A percentile compares a stretch with the other conserved stretches of the same genome.
Evolutionary conservation across 257 asterid species (phyloP).

Genomic region (Lavandula angustifolia): DNA sequence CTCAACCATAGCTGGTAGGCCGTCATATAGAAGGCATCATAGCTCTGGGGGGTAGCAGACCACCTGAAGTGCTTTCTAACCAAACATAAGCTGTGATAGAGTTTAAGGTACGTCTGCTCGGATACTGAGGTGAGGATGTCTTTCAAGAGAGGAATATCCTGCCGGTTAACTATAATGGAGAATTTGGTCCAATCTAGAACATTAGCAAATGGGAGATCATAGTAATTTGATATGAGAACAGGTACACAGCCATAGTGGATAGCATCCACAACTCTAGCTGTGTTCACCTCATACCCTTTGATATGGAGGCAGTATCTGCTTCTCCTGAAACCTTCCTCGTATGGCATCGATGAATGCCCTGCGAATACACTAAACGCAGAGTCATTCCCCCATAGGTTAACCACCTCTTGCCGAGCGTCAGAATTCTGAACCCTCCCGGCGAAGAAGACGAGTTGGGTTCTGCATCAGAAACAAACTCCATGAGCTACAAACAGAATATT

Average conservation of each 20-base stretch:
- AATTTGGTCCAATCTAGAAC: slow-evolving; percentile 72
- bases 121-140: slow-evolving; percentile 50
- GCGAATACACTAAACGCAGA: slow-evolving; percentile 57
- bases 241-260: slow-evolving; percentile 79
- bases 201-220: slow-evolving; percentile 77
- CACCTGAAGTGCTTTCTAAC: slow-evolving; percentile 73
- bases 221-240: slow-evolving; percentile 68
- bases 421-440: slow-evolving; percentile 80
- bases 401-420: slow-evolving; percentile 45
- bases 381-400: slow-evolving; percentile 58
- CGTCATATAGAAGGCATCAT: slow-evolving; percentile 76
- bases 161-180: slow-evolving; percentile 54
- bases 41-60: slow-evolving; percentile 49
- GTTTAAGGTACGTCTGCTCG: slow-evolving; percentile 45
- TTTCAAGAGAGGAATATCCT: slow-evolving; percentile 51
- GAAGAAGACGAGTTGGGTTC: slow-evolving; percentile 62
- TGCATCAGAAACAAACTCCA: slow-evolving; percentile 34
- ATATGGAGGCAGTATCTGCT: slow-evolving; percentile 81
- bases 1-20: slow-evolving; percentile 77
- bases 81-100: slow-evolving; percentile 48
- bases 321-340: slow-evolving; percentile 64
- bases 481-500: neutral
- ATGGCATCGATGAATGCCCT: slow-evolving; percentile 51
- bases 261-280: slow-evolving; percentile 79
- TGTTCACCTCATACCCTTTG: slow-evolving; percentile 85